Base-by-base conservation (phyloP, 2,329 filamentous ascomycete species). In the Colletotrichum theobromicola region DNA sequence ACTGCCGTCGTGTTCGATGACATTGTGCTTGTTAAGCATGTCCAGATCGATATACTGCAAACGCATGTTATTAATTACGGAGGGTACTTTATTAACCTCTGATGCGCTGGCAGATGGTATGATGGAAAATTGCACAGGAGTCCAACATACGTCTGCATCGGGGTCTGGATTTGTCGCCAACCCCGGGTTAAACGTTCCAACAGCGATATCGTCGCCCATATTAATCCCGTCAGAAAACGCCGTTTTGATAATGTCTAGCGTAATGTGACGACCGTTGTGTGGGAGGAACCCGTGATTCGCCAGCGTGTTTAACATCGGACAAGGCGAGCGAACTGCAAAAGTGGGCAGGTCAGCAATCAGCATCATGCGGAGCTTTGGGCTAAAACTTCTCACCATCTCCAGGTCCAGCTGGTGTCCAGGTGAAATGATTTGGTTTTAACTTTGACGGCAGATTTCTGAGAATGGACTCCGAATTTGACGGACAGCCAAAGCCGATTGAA, bases 201-300 rank as follows among this genome's bases (percentile, higher is more conserved):
- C 76, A 0, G 80, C 84, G 4, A 89, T 80, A 2, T 79, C 78
- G 2, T 72, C 72, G 13, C 86, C 82, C 72, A 90, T 85, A 79
- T 88, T 87, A 53, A 89, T 77, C 2, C 81, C 86, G 1, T 80
- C 77, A 4, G 76, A 77, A 28, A 90, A 77, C 21, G 80, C 88
- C 8, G 80, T 75, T 8, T 87, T 77, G 0, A 84, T 82, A 15
- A 82, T 81, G 53, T 83, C 78, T 21, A 80, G 74, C 7, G 83
- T 86, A 69, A 89, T 81, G 74, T 86, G 81, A 35, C 80, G 82
- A 30, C 87, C 88, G 70, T 87, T 77, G 67, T 83, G 88, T 3
- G 86, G 87, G 2, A 90, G 82, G 66, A 86, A 88, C 7, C 85
- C 85, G 74, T 90, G 85, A 76, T 89, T 90, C 7, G 87, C 85